Percentiles rank a stretch among this genome's conserved stretches.
Conservation (phyloP, 192 early-diverging fungal species). For the Chytriomyces confervae region DNA sequence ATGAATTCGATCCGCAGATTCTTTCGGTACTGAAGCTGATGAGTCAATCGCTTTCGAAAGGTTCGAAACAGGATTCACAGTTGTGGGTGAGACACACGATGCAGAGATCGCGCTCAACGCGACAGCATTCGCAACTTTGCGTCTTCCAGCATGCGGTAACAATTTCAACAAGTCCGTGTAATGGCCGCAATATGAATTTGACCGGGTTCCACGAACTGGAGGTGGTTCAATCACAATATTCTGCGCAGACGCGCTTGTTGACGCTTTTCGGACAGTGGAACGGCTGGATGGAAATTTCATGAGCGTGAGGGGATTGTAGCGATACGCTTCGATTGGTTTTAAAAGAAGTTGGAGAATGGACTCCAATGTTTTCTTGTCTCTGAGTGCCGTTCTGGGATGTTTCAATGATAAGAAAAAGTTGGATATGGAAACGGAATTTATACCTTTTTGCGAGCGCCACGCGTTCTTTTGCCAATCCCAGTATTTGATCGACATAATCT, state of each 20-base stretch:
- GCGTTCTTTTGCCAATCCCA: slow-evolving; percentile 87
- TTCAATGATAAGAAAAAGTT: neutral
- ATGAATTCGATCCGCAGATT: too few species aligned
- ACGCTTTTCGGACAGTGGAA: slow-evolving; percentile 38
- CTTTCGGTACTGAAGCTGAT: too few species aligned
- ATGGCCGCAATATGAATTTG: slow-evolving; percentile 58
- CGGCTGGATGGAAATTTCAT: slow-evolving; percentile 57
- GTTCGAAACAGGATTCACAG: neutral
- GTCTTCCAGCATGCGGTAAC: slow-evolving; percentile 82
- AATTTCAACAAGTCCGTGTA: slow-evolving; percentile 80
- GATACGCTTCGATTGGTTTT: slow-evolving; percentile 80
- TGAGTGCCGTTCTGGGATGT: slow-evolving; percentile 65
- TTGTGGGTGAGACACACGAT: neutral
- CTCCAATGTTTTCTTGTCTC: slow-evolving; percentile 68
- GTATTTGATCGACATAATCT: slow-evolving; percentile 87
- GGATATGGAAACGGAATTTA: neutral
- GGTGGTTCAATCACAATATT: slow-evolving; percentile 39
- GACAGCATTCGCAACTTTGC: slow-evolving; percentile 80
- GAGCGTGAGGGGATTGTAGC: slow-evolving; percentile 48
- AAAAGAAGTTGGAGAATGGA: slow-evolving; percentile 85
- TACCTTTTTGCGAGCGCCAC: slow-evolving; percentile 49
- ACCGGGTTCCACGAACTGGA: neutral
- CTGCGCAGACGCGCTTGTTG: slow-evolving; percentile 11
- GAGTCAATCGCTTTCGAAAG: neutral
- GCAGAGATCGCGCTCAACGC: slow-evolving; percentile 54